Percentiles rank a stretch among this genome's conserved stretches.
These are phyloP conservation scores for Cryptosporidium canis DNA, from an alignment of 169 alveolate species.

Conservation along the genomic window DNA sequence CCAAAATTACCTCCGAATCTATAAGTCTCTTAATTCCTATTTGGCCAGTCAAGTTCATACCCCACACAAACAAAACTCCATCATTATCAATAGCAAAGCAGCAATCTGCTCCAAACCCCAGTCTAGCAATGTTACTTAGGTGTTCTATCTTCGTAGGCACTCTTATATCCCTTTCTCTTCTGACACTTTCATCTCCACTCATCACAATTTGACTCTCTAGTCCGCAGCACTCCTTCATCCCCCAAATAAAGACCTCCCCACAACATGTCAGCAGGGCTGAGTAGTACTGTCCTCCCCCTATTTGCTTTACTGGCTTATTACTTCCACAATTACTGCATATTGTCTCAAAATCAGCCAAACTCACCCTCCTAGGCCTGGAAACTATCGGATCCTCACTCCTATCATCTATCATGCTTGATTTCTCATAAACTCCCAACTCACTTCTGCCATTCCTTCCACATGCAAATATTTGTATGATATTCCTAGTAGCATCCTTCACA, in stretches of 20 bases:
- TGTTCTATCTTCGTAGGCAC: constrained; percentile 40
- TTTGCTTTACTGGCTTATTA: constrained; percentile 74
- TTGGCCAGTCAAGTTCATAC: constrained; percentile 64
- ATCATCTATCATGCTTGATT: neutral
- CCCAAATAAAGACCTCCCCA: constrained; percentile 84
- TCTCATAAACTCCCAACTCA: constrained; percentile 80
- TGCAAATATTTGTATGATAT: constrained; percentile 79
- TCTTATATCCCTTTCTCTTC: constrained; percentile 25
- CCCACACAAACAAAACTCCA: constrained; percentile 52
- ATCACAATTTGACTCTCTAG: constrained; percentile 36
- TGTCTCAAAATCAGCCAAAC: constrained; percentile 1
- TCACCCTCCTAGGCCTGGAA: constrained; percentile 18
- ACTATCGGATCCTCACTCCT: constrained; percentile 10
- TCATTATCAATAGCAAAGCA: constrained; percentile 35
- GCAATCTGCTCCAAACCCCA: constrained; percentile 64
- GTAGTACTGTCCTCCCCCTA: constrained; percentile 87
- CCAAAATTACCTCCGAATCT: constrained; percentile 9
- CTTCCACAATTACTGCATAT: constrained; percentile 58
- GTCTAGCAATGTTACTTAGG: neutral
- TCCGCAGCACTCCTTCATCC: constrained; percentile 79
- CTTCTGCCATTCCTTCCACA: constrained; percentile 87
- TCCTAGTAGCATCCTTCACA: constrained; percentile 74
- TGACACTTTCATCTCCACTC: neutral
- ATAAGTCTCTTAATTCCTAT: constrained; percentile 2
- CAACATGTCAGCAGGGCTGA: constrained; percentile 80